Conservation (phyloP, 495 filamentous ascomycete species). For the Penicillium odoratum region DNA sequence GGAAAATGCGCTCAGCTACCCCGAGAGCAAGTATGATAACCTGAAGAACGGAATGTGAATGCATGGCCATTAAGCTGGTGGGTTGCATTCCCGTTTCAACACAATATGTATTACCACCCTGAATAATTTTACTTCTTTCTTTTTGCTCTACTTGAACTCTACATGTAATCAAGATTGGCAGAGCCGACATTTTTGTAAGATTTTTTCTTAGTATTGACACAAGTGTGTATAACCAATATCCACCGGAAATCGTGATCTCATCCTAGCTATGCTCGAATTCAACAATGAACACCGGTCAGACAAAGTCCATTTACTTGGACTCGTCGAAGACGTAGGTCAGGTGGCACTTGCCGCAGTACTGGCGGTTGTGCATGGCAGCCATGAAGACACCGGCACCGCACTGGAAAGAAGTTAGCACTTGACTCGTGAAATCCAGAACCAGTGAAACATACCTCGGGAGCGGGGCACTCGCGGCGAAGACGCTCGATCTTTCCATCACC, state of each 20-base stretch:
- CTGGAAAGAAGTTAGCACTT: slow-evolving; percentile 48
- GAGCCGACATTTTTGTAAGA: slow-evolving; percentile 17
- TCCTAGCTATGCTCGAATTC: slow-evolving; percentile 25
- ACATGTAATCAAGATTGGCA: slow-evolving; percentile 20
- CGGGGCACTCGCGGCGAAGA: slow-evolving; percentile 93
- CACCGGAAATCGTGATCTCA: slow-evolving; percentile 24
- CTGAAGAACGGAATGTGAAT: slow-evolving; percentile 37
- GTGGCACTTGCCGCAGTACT: slow-evolving; percentile 99
- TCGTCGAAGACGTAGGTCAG: slow-evolving; percentile 99
- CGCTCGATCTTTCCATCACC: slow-evolving; percentile 99
- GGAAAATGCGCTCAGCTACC: slow-evolving; percentile 70
- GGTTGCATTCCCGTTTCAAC: not conserved
- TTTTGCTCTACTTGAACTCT: slow-evolving; percentile 6
- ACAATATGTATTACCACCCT: not conserved
- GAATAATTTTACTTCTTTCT: not conserved
- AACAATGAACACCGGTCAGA: slow-evolving; percentile 21
- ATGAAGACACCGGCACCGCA: slow-evolving; percentile 99
- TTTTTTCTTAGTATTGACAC: slow-evolving; percentile 30
- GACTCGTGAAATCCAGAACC: slow-evolving; percentile 10
- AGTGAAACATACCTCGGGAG: slow-evolving; percentile 65
- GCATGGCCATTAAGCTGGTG: not conserved
- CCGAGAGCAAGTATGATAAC: slow-evolving; percentile 80
- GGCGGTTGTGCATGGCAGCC: slow-evolving; percentile 99
- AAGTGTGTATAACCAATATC: slow-evolving; percentile 28
- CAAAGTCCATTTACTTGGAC: slow-evolving; percentile 53